Percentiles rank a stretch among this genome's conserved stretches.
Evolutionary conservation across 352 stramenopile species (phyloP).

Genomic region (Phytopythium chamaehyphon): DNA sequence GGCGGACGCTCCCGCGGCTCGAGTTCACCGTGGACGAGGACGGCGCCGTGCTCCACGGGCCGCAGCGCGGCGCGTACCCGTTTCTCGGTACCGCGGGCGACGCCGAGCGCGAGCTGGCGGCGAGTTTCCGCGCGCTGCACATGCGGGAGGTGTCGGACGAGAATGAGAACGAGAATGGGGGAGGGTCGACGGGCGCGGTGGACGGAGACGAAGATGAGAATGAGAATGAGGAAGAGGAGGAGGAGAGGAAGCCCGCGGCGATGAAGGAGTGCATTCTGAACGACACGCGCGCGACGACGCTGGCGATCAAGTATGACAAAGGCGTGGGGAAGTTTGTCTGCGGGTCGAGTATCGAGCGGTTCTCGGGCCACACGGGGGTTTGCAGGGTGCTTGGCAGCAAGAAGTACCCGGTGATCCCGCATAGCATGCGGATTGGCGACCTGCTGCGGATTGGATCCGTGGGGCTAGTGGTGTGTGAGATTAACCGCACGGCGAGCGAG

Average conservation of each 20-base stretch:
- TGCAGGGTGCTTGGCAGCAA: constrained; percentile 88
- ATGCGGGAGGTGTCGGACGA: constrained; percentile 41
- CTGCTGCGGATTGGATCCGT: constrained; percentile 89
- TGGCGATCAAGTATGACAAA: constrained; percentile 72
- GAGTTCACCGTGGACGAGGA: constrained; percentile 85
- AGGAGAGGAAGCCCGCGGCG: neutral
- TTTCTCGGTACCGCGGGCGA: constrained; percentile 19
- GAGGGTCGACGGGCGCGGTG: neutral
- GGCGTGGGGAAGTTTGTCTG: constrained; percentile 71
- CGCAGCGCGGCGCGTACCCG: constrained; percentile 51
- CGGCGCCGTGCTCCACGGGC: constrained; percentile 69
- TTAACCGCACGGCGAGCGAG: constrained; percentile 73
- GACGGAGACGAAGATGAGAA: constrained; percentile 9
- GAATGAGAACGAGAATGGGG: constrained; percentile 7
- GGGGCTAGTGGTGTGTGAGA: constrained; percentile 88
- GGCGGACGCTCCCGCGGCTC: constrained; percentile 74
- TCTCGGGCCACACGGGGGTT: constrained; percentile 89
- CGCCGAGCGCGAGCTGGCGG: constrained; percentile 36
- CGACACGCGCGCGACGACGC: constrained; percentile 71
- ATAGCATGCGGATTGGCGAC: constrained; percentile 76
- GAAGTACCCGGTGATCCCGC: constrained; percentile 75
- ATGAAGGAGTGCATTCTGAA: constrained; percentile 87
- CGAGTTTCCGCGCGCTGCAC: constrained; percentile 51
- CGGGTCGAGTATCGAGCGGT: constrained; percentile 84
- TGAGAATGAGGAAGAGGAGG: constrained; percentile 9